Percentiles rank a stretch among this genome's conserved stretches.
phyloP scores from a whole-genome alignment of 139 green algal species.

The Spirogloea muscicola region DNA sequence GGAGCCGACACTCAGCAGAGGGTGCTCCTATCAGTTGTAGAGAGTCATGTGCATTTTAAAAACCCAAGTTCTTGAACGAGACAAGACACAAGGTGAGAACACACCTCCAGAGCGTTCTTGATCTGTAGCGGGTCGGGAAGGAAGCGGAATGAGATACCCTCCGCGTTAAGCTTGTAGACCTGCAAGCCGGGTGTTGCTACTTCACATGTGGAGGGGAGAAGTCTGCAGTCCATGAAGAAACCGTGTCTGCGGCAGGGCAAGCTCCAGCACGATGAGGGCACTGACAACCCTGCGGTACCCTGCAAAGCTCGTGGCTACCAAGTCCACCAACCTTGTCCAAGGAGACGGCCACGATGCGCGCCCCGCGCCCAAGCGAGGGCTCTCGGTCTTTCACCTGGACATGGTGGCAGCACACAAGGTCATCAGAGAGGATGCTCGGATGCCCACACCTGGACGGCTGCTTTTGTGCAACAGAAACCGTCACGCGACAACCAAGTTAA shows the following conservation, averaged over 20 bases:
- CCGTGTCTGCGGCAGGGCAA: too few relatives aligned
- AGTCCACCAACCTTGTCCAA: slow-evolving; percentile 33
- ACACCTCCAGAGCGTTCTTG: slow-evolving; percentile 37
- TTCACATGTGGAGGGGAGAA: too few relatives aligned
- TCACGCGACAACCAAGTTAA: background rate
- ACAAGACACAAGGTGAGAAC: too few relatives aligned
- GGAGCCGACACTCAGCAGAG: too few relatives aligned
- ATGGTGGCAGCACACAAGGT: background rate
- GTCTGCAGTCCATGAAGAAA: too few relatives aligned
- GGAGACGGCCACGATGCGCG: slow-evolving; percentile 24
- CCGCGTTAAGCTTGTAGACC: slow-evolving; percentile 32
- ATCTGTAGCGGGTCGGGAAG: slow-evolving; percentile 37
- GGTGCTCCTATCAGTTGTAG: too few relatives aligned
- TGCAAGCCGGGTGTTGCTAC: too few relatives aligned
- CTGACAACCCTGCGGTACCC: background rate
- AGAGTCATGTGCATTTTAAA: too few relatives aligned
- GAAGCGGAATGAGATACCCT: slow-evolving; percentile 43
- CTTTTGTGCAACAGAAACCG: background rate
- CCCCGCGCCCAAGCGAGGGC: slow-evolving; percentile 19
- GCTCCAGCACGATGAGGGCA: too few relatives aligned
- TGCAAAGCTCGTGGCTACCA: background rate
- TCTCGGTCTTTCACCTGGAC: slow-evolving; percentile 40
- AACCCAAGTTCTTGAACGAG: too few relatives aligned
- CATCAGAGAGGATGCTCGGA: background rate
- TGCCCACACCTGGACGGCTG: background rate